These are phyloP conservation scores for Penicillium crustosum DNA, from an alignment of 2,329 filamentous ascomycete genomes.

Conservation along the genomic window DNA sequence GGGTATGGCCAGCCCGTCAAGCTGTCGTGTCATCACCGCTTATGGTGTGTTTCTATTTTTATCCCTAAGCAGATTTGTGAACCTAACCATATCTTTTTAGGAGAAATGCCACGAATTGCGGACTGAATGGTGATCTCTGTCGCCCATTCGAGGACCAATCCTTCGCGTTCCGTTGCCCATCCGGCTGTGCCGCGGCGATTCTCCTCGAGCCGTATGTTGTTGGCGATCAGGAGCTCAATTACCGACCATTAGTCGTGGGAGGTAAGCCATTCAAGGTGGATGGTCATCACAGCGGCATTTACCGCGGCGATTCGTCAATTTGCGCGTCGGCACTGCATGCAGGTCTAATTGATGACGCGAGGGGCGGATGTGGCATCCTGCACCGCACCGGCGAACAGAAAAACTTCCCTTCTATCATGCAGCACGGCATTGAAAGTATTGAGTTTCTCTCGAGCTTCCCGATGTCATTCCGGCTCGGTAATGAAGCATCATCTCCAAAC, in stretches of 20 bases:
- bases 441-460: slow-evolving; percentile 59
- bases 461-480: slow-evolving; percentile 47
- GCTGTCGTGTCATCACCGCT: slow-evolving; percentile 34
- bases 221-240: slow-evolving; percentile 56
- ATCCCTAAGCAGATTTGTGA: background rate
- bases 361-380: slow-evolving; percentile 59
- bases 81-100: slow-evolving; percentile 17
- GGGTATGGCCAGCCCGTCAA: slow-evolving; percentile 38
- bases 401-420: slow-evolving; percentile 47
- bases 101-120: slow-evolving; percentile 48
- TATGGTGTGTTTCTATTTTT: slow-evolving; percentile 44
- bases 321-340: slow-evolving; percentile 61
- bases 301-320: slow-evolving; percentile 62
- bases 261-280: slow-evolving; percentile 47
- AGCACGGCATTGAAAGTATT: slow-evolving; percentile 54
- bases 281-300: slow-evolving; percentile 47
- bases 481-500: slow-evolving; percentile 19
- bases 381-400: slow-evolving; percentile 53
- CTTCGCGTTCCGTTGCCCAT: slow-evolving; percentile 59
- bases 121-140: slow-evolving; percentile 57
- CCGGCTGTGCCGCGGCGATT: slow-evolving; percentile 54
- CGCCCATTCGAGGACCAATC: slow-evolving; percentile 56
- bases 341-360: slow-evolving; percentile 54
- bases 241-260: slow-evolving; percentile 56
- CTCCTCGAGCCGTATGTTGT: slow-evolving; percentile 58